phyloP scores from a whole-genome alignment of 352 stramenopile species.

The Phytophthora citrophthora region DNA sequence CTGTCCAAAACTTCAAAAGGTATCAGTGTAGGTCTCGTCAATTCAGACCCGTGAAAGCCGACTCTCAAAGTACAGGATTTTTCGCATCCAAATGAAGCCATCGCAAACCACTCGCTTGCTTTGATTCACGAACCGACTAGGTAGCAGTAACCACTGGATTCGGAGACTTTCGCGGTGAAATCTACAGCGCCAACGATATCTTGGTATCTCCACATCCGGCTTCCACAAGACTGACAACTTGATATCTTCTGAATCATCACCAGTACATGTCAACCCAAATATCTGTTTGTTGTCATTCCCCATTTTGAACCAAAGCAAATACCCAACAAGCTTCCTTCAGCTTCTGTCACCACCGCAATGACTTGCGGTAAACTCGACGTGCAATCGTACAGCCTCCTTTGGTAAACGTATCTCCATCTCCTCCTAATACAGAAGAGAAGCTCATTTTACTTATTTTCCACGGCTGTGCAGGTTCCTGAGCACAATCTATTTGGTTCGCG shows the following conservation, averaged over 20 bases:
- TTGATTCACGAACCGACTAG: conserved; percentile 1
- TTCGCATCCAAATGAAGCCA: neutral
- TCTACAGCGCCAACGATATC: neutral
- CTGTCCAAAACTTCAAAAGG: too few species aligned
- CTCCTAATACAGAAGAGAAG: neutral
- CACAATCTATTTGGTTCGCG: conserved; percentile 21
- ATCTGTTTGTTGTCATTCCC: neutral
- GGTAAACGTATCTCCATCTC: conserved; percentile 6
- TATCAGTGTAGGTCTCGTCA: too few species aligned
- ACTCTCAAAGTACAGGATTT: too few species aligned
- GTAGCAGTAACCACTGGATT: neutral
- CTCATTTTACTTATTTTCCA: neutral
- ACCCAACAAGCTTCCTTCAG: neutral
- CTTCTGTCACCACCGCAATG: conserved; percentile 12
- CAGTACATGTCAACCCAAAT: neutral
- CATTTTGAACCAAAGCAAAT: neutral
- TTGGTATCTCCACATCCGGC: conserved; percentile 6
- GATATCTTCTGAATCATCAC: neutral
- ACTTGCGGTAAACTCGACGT: conserved; percentile 21
- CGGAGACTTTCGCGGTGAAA: neutral
- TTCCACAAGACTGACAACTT: neutral
- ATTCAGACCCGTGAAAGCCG: too few species aligned
- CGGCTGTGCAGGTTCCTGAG: conserved; percentile 23
- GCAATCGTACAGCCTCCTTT: conserved; percentile 26
- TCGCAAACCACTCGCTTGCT: conserved; percentile 1